phyloP scores from a whole-genome alignment of 2,329 filamentous ascomycete species.

The Penicillium sp. region DNA sequence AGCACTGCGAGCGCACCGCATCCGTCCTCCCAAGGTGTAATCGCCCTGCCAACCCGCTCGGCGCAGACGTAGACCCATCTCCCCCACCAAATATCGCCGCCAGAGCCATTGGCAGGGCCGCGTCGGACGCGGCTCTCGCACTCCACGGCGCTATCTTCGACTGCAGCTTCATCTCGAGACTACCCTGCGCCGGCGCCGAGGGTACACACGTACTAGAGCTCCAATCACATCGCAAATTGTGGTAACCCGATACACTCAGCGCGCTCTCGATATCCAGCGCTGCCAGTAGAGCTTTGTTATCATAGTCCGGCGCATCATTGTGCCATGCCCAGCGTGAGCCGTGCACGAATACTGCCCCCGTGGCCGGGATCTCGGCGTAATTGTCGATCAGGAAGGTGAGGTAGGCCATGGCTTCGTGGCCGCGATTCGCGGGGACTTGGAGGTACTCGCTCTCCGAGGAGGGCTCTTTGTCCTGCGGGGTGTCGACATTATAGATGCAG shows the following conservation, averaged over 20 bases:
- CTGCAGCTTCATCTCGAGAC: constrained; percentile 43
- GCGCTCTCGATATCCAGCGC: constrained; percentile 44
- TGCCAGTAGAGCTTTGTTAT: constrained; percentile 46
- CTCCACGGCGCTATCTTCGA: constrained; percentile 47
- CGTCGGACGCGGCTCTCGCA: constrained; percentile 43
- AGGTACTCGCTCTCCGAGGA: constrained; percentile 29
- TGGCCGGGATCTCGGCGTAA: constrained; percentile 41
- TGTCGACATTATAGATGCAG: constrained; percentile 50
- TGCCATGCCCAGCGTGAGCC: constrained; percentile 50
- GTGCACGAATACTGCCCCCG: constrained; percentile 48
- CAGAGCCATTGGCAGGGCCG: constrained; percentile 38
- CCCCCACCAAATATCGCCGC: constrained; percentile 39
- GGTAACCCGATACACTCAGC: constrained; percentile 44
- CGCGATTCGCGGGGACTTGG: constrained; percentile 50
- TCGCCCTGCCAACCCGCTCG: neutral
- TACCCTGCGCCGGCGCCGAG: constrained; percentile 41
- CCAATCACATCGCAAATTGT: constrained; percentile 56
- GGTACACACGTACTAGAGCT: constrained; percentile 45
- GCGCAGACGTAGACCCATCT: constrained; percentile 29
- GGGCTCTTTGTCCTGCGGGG: constrained; percentile 19
- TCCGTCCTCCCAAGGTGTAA: constrained; percentile 44
- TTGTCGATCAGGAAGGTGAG: constrained; percentile 52
- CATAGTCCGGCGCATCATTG: constrained; percentile 48
- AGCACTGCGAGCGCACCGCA: constrained; percentile 53
- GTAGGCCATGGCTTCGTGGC: constrained; percentile 52